phyloP scores from a whole-genome alignment of 202 grass and related monocot species.

The Elaeis oleifera region DNA sequence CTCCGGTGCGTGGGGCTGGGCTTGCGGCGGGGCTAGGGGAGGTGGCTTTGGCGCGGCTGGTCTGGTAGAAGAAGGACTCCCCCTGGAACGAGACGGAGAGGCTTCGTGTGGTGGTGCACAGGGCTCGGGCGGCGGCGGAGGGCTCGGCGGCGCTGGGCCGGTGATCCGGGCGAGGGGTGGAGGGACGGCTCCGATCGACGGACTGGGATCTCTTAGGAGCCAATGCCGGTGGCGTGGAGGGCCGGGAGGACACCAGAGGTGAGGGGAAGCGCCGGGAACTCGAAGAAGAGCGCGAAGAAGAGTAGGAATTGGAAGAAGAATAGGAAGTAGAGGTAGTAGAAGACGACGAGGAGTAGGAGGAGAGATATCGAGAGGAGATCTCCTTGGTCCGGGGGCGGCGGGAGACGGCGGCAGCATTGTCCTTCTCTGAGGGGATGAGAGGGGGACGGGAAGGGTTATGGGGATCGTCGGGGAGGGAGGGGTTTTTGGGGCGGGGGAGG shows the following conservation, averaged over 20 bases:
- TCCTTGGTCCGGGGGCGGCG: slow-evolving; percentile 25
- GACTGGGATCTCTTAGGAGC: slow-evolving; percentile 23
- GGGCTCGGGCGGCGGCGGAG: slow-evolving; percentile 6
- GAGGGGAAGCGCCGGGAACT: slow-evolving; percentile 28
- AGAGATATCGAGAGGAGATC: slow-evolving; percentile 23
- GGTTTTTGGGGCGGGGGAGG: slow-evolving; percentile 20
- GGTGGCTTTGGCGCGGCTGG: slow-evolving; percentile 24
- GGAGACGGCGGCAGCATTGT: slow-evolving; percentile 24
- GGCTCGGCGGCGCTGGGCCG: slow-evolving; percentile 4
- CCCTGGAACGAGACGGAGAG: slow-evolving; percentile 41
- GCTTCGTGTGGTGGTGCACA: slow-evolving; percentile 27
- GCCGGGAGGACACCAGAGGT: slow-evolving; percentile 12
- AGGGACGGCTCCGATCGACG: slow-evolving; percentile 20
- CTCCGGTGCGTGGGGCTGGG: slow-evolving; percentile 14
- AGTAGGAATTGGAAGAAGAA: slow-evolving; percentile 5
- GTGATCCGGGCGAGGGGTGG: slow-evolving; percentile 8
- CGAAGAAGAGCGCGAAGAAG: slow-evolving; percentile 11
- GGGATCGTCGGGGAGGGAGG: slow-evolving; percentile 11
- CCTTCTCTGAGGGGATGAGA: slow-evolving; percentile 31
- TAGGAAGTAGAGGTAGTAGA: not conserved
- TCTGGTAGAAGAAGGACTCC: slow-evolving; percentile 36
- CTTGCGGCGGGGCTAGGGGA: slow-evolving; percentile 18
- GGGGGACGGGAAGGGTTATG: slow-evolving; percentile 20
- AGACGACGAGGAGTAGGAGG: slow-evolving; percentile 15
- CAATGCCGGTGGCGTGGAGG: slow-evolving; percentile 9